Conservation (phyloP, 176 grass and related monocot genomes). For the Lolium rigidum region DNA sequence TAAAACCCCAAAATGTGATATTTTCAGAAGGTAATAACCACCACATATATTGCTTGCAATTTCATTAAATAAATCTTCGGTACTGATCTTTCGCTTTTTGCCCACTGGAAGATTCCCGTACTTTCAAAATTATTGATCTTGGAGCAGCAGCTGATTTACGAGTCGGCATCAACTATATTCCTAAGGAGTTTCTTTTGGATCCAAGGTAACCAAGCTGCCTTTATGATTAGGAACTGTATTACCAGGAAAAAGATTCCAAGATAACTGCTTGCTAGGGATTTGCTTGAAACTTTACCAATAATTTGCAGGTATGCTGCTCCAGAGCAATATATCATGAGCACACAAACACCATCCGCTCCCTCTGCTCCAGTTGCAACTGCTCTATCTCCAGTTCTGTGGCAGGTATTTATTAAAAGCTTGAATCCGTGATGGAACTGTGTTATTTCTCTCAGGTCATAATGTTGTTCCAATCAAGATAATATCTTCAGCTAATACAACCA, state of each 20-base stretch:
- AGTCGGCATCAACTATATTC: conserved; percentile 99
- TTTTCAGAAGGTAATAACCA: conserved; percentile 86
- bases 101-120: conserved; percentile 57
- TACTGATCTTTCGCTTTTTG: conserved; percentile 20
- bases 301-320: conserved; percentile 90
- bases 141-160: conserved; percentile 95
- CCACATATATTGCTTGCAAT: background rate
- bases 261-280: conserved; percentile 15
- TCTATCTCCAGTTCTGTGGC: conserved; percentile 96
- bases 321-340: conserved; percentile 99
- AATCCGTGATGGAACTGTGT: background rate
- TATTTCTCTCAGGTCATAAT: background rate
- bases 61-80: conserved; percentile 4
- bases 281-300: conserved; percentile 41
- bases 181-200: conserved; percentile 97
- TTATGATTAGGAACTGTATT: background rate
- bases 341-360: conserved; percentile 95
- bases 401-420: conserved; percentile 53
- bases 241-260: background rate
- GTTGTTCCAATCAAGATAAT: conserved; percentile 7
- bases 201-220: conserved; percentile 72
- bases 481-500: conserved; percentile 38
- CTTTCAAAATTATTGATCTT: conserved; percentile 99
- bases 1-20: conserved; percentile 99
- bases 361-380: conserved; percentile 94